phyloP scores from a whole-genome alignment of 1,284 basidiomycete genomes.

The Cutaneotrichosporon cyanovorans region DNA sequence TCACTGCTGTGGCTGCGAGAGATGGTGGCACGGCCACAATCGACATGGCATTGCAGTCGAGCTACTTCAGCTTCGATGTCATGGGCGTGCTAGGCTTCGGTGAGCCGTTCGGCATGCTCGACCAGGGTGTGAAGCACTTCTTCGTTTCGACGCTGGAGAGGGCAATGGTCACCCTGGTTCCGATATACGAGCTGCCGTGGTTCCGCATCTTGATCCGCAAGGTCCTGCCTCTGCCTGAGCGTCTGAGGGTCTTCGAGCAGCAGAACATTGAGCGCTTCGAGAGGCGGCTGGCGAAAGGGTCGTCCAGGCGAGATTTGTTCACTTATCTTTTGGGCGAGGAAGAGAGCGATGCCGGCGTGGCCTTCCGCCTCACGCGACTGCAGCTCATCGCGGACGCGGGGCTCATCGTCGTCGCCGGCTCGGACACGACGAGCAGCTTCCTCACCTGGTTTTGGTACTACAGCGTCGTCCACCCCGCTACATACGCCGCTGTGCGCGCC shows the following conservation, averaged over 20 bases:
- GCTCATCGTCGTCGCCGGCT: conserved; percentile 8
- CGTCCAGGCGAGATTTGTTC: conserved; percentile 5
- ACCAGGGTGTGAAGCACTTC: conserved; percentile 51
- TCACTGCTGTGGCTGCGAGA: background rate
- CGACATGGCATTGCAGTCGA: conserved; percentile 41
- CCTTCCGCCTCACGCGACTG: background rate
- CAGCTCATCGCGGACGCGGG: conserved; percentile 10
- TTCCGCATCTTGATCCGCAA: conserved; percentile 2
- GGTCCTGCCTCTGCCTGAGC: conserved; percentile 1
- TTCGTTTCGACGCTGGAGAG: conserved; percentile 8
- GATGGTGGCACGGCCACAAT: background rate
- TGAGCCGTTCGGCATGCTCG: conserved; percentile 79
- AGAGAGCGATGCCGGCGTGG: background rate
- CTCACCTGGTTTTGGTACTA: conserved; percentile 13
- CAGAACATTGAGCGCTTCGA: conserved; percentile 10
- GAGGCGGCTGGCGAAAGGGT: conserved; percentile 2
- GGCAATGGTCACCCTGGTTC: conserved; percentile 4
- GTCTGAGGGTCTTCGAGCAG: conserved; percentile 2
- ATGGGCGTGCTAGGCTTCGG: conserved; percentile 78
- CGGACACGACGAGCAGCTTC: conserved; percentile 7
- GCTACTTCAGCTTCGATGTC: conserved; percentile 80
- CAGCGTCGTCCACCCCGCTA: background rate
- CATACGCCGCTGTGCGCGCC: conserved; percentile 4
- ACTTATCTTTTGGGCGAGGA: conserved; percentile 11
- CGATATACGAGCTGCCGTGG: conserved; percentile 5